Evolutionary conservation across 164 flowering plant species (phyloP).

Genomic region (Pachysandra terminalis): DNA sequence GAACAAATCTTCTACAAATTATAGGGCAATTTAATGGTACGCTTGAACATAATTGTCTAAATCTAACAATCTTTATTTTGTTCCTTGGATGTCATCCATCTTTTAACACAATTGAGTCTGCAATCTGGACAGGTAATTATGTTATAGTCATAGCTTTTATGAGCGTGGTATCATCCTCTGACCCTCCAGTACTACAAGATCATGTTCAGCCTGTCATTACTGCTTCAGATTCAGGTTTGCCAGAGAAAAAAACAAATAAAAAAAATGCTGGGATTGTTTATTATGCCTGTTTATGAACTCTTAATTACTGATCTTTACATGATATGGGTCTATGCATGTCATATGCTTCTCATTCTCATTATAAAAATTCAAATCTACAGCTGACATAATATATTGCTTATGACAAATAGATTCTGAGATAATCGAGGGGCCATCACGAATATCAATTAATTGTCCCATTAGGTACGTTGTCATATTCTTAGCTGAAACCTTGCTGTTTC

Average conservation of each 20-base stretch:
- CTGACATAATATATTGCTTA: slow-evolving; percentile 2
- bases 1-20: slow-evolving; percentile 86
- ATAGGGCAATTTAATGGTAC: slow-evolving; percentile 79
- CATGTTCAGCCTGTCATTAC: slow-evolving; percentile 48
- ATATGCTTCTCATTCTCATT: not conserved
- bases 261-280: not conserved
- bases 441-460: slow-evolving; percentile 89
- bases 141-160: slow-evolving; percentile 56
- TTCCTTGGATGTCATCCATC: not conserved
- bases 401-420: slow-evolving; percentile 60
- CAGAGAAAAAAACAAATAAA: not conserved
- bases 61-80: not conserved
- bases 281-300: not conserved
- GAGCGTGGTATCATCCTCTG: slow-evolving; percentile 36
- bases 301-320: not conserved
- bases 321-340: not conserved
- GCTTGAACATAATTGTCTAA: slow-evolving; percentile 1
- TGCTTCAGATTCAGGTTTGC: slow-evolving; percentile 51
- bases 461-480: slow-evolving; percentile 46
- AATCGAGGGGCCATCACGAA: slow-evolving; percentile 79
- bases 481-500: not conserved
- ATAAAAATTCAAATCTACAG: not conserved
- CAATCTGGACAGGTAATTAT: slow-evolving; percentile 47
- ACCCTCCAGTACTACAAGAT: slow-evolving; percentile 40
- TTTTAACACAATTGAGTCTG: slow-evolving; percentile 9